Percentiles rank a stretch among this genome's conserved stretches.
Conservation (phyloP, 2,329 filamentous ascomycete genomes). For the Ustulina deusta region DNA sequence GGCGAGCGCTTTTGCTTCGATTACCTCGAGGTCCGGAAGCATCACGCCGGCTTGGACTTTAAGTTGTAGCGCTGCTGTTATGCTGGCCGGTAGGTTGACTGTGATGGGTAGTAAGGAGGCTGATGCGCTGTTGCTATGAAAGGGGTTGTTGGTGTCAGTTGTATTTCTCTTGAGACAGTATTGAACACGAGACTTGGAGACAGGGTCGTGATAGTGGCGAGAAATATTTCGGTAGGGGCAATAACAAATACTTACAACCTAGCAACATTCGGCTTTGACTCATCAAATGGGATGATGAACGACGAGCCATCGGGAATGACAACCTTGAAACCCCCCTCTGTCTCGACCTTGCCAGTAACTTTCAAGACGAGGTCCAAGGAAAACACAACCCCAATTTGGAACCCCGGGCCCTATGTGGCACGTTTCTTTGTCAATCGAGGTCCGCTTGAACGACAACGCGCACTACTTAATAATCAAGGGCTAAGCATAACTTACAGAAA, state of each 20-base stretch:
- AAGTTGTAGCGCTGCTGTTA: slow-evolving; percentile 44
- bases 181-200: background rate
- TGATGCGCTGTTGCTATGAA: slow-evolving; percentile 41
- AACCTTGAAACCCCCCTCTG: slow-evolving; percentile 45
- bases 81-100: slow-evolving; percentile 40
- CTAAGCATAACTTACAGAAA: slow-evolving; percentile 41
- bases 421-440: background rate
- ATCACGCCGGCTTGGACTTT: slow-evolving; percentile 45
- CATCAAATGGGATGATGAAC: slow-evolving; percentile 45
- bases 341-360: slow-evolving; percentile 41
- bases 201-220: background rate
- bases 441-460: background rate
- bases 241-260: slow-evolving; percentile 44
- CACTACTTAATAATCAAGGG: background rate
- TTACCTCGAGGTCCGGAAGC: slow-evolving; percentile 38
- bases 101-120: slow-evolving; percentile 44
- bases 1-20: slow-evolving; percentile 44
- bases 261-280: slow-evolving; percentile 38
- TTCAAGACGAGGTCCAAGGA: slow-evolving; percentile 44
- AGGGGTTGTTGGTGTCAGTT: slow-evolving; percentile 26
- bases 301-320: slow-evolving; percentile 44
- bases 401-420: slow-evolving; percentile 41
- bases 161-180: background rate
- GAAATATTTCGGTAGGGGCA: background rate
- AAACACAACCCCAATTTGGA: slow-evolving; percentile 46